Evolutionary conservation across 2,329 filamentous ascomycete genomes (phyloP).

Genomic region (Graphilbum ipis-grandicollis): DNA sequence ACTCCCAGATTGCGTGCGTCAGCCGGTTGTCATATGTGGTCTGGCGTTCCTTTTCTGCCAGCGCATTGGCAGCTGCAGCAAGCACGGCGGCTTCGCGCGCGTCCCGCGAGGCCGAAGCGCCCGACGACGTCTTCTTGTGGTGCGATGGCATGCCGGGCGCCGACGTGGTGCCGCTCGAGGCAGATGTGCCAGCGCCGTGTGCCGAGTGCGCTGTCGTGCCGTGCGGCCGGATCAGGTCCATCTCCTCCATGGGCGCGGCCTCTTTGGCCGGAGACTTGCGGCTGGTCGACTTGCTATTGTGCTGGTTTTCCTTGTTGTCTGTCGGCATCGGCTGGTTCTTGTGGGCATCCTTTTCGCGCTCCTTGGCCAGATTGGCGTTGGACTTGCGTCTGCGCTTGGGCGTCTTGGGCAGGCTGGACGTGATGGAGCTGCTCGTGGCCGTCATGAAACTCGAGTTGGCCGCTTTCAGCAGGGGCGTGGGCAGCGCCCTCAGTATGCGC

Average conservation of each 20-base stretch:
- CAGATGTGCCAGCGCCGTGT: conserved; percentile 1
- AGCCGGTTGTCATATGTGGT: conserved; percentile 66
- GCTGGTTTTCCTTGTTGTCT: conserved; percentile 33
- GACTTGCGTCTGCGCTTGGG: conserved; percentile 44
- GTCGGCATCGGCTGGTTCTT: conserved; percentile 13
- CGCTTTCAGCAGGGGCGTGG: conserved; percentile 78
- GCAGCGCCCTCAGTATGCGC: conserved; percentile 73
- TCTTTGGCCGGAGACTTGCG: conserved; percentile 7
- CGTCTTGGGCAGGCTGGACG: conserved; percentile 56
- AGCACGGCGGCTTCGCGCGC: conserved; percentile 19
- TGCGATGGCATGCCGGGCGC: conserved; percentile 2
- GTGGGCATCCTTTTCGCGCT: conserved; percentile 15
- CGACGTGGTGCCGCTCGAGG: neutral
- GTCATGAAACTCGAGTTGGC: conserved; percentile 94
- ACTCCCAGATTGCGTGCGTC: conserved; percentile 86
- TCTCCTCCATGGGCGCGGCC: conserved; percentile 24
- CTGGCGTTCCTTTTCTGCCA: conserved; percentile 56
- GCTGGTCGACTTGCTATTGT: conserved; percentile 7
- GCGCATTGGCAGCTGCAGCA: conserved; percentile 38
- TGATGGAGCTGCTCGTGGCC: conserved; percentile 73
- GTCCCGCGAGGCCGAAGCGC: conserved; percentile 5
- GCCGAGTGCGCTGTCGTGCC: conserved; percentile 7
- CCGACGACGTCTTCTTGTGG: conserved; percentile 12
- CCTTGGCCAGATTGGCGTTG: conserved; percentile 19
- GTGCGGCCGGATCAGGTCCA: conserved; percentile 26